These are phyloP conservation scores for Boletus subparvulus DNA, from an alignment of 768 basidiomycete genomes.

Conservation along the genomic window DNA sequence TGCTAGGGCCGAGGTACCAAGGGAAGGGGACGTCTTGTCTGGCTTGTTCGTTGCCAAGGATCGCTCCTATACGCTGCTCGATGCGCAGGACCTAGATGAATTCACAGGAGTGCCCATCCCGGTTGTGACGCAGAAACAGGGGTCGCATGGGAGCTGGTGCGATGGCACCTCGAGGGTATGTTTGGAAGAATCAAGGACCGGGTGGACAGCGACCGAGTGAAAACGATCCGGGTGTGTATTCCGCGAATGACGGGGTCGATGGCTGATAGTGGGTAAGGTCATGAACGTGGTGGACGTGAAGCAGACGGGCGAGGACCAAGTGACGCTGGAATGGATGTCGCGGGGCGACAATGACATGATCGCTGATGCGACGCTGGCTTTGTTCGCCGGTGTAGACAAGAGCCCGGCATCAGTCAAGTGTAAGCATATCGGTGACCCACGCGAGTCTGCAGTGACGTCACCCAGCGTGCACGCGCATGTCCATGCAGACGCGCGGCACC, in stretches of 20 bases:
- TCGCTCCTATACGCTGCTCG: constrained; percentile 90
- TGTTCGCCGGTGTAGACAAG: constrained; percentile 85
- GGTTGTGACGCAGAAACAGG: constrained; percentile 83
- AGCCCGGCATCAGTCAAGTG: constrained; percentile 95
- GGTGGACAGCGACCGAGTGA: constrained; percentile 56
- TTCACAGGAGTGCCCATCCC: constrained; percentile 87
- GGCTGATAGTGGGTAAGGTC: constrained; percentile 49
- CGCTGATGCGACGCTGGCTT: constrained; percentile 87
- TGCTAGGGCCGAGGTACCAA: constrained; percentile 68
- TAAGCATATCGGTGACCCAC: neutral
- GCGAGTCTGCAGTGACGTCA: constrained; percentile 47
- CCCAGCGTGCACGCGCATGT: constrained; percentile 60
- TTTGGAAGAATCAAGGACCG: constrained; percentile 78
- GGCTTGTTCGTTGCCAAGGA: constrained; percentile 90
- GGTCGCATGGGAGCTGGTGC: constrained; percentile 87
- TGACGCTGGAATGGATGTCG: constrained; percentile 91
- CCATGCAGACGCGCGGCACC: constrained; percentile 59
- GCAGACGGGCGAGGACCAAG: constrained; percentile 65
- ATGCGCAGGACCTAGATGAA: constrained; percentile 83
- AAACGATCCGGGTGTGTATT: constrained; percentile 62
- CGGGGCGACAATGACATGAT: constrained; percentile 96
- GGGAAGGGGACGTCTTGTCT: constrained; percentile 68
- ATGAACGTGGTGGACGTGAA: constrained; percentile 89
- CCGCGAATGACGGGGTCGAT: neutral
- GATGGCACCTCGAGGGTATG: constrained; percentile 97